A percentile compares a stretch with the other conserved stretches of the same genome.
Evolutionary conservation across 345 rosid species (phyloP).

Genomic region (Acer campestre): DNA sequence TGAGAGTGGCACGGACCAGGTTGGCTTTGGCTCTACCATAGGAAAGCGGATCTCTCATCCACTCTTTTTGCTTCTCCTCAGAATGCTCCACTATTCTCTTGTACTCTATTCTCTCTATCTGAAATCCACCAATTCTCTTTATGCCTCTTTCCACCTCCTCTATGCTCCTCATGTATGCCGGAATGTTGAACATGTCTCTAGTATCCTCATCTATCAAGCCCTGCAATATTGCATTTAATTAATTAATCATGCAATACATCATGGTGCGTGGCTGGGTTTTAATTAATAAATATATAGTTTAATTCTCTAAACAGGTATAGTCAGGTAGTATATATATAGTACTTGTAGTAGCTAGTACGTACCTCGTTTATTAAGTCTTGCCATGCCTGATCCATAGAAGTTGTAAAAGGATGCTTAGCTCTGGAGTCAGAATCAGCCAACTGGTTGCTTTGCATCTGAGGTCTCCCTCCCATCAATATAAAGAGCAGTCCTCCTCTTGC

Average conservation of each 20-base stretch:
- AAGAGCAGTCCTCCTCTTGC: slow-evolving; percentile 58
- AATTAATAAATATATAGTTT: too few species aligned
- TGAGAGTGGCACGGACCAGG: slow-evolving; percentile 53
- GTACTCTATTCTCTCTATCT: slow-evolving; percentile 52
- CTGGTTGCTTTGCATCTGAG: slow-evolving; percentile 38
- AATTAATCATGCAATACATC: neutral
- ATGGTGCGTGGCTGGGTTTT: too few species aligned
- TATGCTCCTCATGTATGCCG: slow-evolving; percentile 61
- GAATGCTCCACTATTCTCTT: slow-evolving; percentile 47
- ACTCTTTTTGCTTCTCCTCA: slow-evolving; percentile 49
- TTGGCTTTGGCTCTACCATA: slow-evolving; percentile 58
- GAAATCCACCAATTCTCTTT: slow-evolving; percentile 50
- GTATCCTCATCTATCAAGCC: slow-evolving; percentile 55
- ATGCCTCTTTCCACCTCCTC: slow-evolving; percentile 56
- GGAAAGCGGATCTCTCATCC: slow-evolving; percentile 51
- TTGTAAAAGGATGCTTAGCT: slow-evolving; percentile 61
- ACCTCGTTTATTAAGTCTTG: slow-evolving; percentile 63
- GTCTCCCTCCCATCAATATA: slow-evolving; percentile 59
- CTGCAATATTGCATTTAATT: slow-evolving; percentile 10
- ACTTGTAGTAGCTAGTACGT: neutral
- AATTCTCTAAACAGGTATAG: too few species aligned
- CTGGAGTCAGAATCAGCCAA: slow-evolving; percentile 50
- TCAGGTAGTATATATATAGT: too few species aligned
- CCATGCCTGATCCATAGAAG: slow-evolving; percentile 68
- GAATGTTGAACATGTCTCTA: slow-evolving; percentile 62